phyloP scores from a whole-genome alignment of 495 filamentous ascomycete genomes.

The Pseudevernia furfuracea region DNA sequence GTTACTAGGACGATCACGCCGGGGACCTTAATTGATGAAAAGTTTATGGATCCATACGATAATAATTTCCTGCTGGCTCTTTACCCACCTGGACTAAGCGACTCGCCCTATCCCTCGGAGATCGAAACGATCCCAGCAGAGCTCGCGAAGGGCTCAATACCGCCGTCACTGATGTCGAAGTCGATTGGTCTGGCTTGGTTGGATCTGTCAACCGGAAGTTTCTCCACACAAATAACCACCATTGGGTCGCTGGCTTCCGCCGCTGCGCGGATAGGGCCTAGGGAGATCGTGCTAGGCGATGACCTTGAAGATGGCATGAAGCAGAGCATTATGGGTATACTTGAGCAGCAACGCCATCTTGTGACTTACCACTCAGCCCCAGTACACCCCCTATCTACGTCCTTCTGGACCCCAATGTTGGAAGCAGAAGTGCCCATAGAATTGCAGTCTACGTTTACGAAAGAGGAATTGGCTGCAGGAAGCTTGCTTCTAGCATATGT shows the following conservation, averaged over 20 bases:
- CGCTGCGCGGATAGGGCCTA: constrained; percentile 71
- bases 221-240: constrained; percentile 77
- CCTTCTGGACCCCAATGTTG: constrained; percentile 67
- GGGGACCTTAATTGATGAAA: constrained; percentile 93
- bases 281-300: constrained; percentile 75
- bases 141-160: constrained; percentile 20
- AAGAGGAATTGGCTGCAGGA: constrained; percentile 53
- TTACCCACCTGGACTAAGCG: constrained; percentile 37
- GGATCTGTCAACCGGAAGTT: constrained; percentile 89
- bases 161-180: constrained; percentile 36
- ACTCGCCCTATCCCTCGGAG: neutral
- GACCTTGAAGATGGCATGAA: constrained; percentile 43
- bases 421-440: constrained; percentile 51
- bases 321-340: constrained; percentile 30
- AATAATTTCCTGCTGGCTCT: constrained; percentile 87
- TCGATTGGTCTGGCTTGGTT: constrained; percentile 82
- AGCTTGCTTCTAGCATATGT: constrained; percentile 75
- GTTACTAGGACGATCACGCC: constrained; percentile 86
- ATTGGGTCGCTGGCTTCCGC: constrained; percentile 64
- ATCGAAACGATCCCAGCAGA: constrained; percentile 4
- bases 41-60: constrained; percentile 85
- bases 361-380: constrained; percentile 47
- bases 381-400: constrained; percentile 44
- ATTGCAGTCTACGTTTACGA: constrained; percentile 36
- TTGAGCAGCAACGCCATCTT: constrained; percentile 50